Base-by-base conservation (phyloP, 23 red algal genomes). In the Gracilariopsis chorda region DNA sequence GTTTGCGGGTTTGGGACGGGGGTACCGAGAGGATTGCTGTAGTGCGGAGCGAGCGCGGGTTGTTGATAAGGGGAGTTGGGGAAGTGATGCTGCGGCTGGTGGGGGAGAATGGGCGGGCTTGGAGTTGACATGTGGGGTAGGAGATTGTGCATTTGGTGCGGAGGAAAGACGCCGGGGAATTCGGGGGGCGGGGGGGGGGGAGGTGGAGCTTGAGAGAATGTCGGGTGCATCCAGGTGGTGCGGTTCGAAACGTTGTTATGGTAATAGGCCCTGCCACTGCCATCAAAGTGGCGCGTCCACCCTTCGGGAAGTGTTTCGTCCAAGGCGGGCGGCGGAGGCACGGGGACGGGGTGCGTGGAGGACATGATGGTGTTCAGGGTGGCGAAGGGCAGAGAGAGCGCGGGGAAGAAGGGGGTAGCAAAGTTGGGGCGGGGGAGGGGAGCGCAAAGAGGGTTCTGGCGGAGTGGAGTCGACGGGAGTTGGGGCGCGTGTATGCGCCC, bases 181-280 rank as follows among this genome's bases (percentile, higher is more conserved):
- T 0, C 19, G 8, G 49, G 78, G 3, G 77, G 49, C 17, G 78
- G 49, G 5, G 78, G 51, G 7, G 78, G 52, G 3, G 78, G 40
- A n/a, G 78, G 52, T 25, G 51, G 20, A 0, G 40, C n/a, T 1
- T 24, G 32, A 7, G 48, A 41, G 25, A 43, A 9, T 16, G 17
- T 37, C 11, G 78, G 78, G 5, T 34, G 78, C 35, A 55, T 83
- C 78, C 78, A 83, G 4, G 51, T 44, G 53, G 78, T 83, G 53
- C 24, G 34, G 51, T 83, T 64, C 14, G 51, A 32, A 20, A 55
- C 49, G 17, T 51, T 17, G 53, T 83, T 83, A 55, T 83, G 78
- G 29, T 83, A 83, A 55, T 83, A 83, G 8, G 47, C 52, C 10
- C 32, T 28, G 78, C 56, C 56, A 55, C 49, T 17, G 51, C 36